These are phyloP conservation scores for Apiotrichum akiyoshidainum DNA, from an alignment of 1,284 basidiomycete species.

Conservation along the genomic window DNA sequence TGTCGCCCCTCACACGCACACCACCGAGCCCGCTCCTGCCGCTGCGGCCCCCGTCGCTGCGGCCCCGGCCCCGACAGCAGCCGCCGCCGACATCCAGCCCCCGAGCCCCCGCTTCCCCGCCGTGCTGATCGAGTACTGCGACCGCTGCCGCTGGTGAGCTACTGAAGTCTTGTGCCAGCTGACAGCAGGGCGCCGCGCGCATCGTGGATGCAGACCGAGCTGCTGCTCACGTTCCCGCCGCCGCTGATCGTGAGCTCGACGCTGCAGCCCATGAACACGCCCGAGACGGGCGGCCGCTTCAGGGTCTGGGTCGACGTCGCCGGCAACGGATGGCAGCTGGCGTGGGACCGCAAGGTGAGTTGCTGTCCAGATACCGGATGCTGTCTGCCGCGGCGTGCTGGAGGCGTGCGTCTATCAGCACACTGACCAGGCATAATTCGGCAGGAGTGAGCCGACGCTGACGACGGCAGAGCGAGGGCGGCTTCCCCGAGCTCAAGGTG, in stretches of 20 bases:
- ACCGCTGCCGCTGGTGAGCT: conserved; percentile 61
- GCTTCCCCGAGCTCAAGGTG: conserved; percentile 69
- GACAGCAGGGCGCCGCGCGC: conserved; percentile 59
- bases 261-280: conserved; percentile 68
- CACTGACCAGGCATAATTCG: no score
- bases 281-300: conserved; percentile 81
- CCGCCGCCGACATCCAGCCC: conserved; percentile 54
- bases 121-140: conserved; percentile 75
- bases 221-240: conserved; percentile 80
- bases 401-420: no score
- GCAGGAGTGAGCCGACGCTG: no score
- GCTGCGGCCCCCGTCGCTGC: background rate
- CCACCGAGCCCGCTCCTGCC: background rate
- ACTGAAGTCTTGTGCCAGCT: conserved; percentile 62
- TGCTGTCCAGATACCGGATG: no score
- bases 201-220: conserved; percentile 81
- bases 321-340: conserved; percentile 42
- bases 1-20: background rate
- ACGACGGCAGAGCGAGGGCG: conserved; percentile 67
- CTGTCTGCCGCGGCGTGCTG: no score
- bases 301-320: conserved; percentile 70
- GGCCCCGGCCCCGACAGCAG: background rate
- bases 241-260: conserved; percentile 65
- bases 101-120: conserved; percentile 57
- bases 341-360: conserved; percentile 51